A percentile compares a stretch with the other conserved stretches of the same genome.
These are phyloP conservation scores for Eimeria zaria DNA, from an alignment of 169 alveolate genomes.

Conservation along the genomic window DNA sequence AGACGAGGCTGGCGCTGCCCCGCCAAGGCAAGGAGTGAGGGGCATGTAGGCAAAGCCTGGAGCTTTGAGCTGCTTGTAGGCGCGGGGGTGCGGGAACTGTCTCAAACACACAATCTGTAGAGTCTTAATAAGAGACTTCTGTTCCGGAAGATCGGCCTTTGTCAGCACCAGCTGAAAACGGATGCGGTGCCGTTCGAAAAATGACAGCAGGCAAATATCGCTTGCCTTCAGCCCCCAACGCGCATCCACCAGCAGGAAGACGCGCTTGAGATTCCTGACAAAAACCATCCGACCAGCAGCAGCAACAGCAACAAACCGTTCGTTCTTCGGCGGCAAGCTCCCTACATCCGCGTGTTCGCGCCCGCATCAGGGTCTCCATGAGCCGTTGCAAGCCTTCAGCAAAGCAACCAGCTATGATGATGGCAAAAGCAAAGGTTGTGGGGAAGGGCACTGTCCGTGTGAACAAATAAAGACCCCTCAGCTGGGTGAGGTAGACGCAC, in stretches of 20 bases:
- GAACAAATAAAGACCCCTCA: background rate
- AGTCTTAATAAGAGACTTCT: conserved; percentile 38
- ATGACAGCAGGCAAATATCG: conserved; percentile 70
- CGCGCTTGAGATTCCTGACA: conserved; percentile 73
- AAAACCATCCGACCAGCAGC: background rate
- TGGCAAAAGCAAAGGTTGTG: background rate
- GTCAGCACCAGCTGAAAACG: conserved; percentile 83
- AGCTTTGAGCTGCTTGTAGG: background rate
- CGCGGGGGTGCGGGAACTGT: background rate
- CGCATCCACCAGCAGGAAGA: conserved; percentile 77
- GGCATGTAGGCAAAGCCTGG: background rate
- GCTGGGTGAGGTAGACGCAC: conserved; percentile 19
- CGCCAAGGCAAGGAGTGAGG: background rate
- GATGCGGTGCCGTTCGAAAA: conserved; percentile 78
- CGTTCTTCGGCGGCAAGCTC: background rate
- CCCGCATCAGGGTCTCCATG: background rate
- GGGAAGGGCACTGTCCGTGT: background rate
- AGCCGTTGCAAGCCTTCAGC: background rate
- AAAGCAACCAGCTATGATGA: background rate
- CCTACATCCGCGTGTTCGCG: background rate
- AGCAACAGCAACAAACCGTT: background rate
- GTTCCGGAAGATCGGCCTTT: conserved; percentile 83
- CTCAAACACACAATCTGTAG: conserved; percentile 70
- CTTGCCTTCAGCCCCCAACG: conserved; percentile 80
- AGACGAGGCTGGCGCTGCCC: background rate